phyloP scores from a whole-genome alignment of 106 monocot species.

The Apostasia shenzhenica region DNA sequence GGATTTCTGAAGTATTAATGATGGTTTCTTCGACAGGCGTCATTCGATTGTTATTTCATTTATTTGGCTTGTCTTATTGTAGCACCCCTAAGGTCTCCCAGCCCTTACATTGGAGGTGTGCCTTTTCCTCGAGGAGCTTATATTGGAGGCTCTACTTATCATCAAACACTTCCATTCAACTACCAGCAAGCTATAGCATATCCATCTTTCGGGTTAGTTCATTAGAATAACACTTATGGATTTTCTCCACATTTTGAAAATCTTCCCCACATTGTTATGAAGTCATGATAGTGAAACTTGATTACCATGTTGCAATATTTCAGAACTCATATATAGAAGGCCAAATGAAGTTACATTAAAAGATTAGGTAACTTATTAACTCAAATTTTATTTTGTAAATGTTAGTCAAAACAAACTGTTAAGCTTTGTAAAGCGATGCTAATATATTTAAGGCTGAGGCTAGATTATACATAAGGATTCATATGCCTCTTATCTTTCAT shows the following conservation, averaged over 20 bases:
- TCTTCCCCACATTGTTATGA: too few relatives aligned
- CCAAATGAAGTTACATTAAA: too few relatives aligned
- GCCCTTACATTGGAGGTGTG: slow-evolving; percentile 37
- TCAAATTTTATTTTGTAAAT: too few relatives aligned
- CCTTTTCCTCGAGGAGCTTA: slow-evolving; percentile 38
- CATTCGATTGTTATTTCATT: slow-evolving; percentile 9
- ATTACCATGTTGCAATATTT: too few relatives aligned
- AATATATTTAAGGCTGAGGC: too few relatives aligned
- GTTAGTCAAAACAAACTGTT: too few relatives aligned
- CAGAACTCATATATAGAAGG: too few relatives aligned
- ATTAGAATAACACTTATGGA: neutral
- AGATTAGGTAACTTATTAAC: neutral
- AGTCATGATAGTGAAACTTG: too few relatives aligned
- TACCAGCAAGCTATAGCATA: slow-evolving; percentile 54
- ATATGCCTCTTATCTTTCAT: too few relatives aligned
- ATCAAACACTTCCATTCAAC: slow-evolving; percentile 34
- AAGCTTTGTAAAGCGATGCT: neutral
- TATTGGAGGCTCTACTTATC: slow-evolving; percentile 38
- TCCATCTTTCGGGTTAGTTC: slow-evolving; percentile 45
- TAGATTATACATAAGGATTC: too few relatives aligned
- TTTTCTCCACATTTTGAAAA: too few relatives aligned
- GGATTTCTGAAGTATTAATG: neutral
- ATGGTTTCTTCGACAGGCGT: neutral
- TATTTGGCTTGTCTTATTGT: slow-evolving; percentile 12
- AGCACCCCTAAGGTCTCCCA: slow-evolving; percentile 30